Evolutionary conservation across 345 rosid genomes (phyloP), one percentile per base, ranked within the genome.

Genomic region (Geranium rotundifolium): DNA sequence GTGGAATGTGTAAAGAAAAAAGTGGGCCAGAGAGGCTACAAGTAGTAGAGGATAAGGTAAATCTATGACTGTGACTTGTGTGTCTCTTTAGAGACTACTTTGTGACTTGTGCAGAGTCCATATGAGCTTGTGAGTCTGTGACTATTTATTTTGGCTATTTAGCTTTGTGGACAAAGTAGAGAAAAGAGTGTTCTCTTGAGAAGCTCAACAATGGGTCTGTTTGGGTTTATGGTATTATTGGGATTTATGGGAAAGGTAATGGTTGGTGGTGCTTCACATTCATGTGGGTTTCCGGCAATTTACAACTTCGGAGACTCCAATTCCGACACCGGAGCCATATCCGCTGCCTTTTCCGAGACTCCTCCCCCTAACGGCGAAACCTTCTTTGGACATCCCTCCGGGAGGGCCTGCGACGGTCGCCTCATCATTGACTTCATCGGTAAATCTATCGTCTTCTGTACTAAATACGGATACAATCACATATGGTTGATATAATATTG

Each of bases 251-350:
- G 52, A 46, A 34, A 1, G 41, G 41, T 34, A 4, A 8, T 34
- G 7, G 41, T 8, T 8, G 41, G 41, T 34, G 41, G 41, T 34
- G 6, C 41, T 34, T 46, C 52, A 46, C 52, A 7, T 2, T 2
- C 52, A 46, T 46, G 52, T 46, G 52, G 52, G 56, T 85, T 82
- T 61, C 83, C 79, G 27, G 87, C 87, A n/a, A 41, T 82, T 4
- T 84, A 75, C 68, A 86, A 86, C 73, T 89, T 86, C n/a, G 96
- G 87, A 49, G 90, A 86, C 80, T 86, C 90, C 15, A 89, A 86
- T 69, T 89, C 87, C 0, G 90, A 89, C 70, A 81, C 88, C 2
- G 96, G 92, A 67, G 90, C 76, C 20, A 77, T 61, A 56, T 82
- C 88, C 0, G 83, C 92, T 0, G 84, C 92, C 23, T 19, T 84